A percentile compares a stretch with the other conserved stretches of the same genome.
Conservation (phyloP, 2,329 filamentous ascomycete species). For the Scorias spongiosa region DNA sequence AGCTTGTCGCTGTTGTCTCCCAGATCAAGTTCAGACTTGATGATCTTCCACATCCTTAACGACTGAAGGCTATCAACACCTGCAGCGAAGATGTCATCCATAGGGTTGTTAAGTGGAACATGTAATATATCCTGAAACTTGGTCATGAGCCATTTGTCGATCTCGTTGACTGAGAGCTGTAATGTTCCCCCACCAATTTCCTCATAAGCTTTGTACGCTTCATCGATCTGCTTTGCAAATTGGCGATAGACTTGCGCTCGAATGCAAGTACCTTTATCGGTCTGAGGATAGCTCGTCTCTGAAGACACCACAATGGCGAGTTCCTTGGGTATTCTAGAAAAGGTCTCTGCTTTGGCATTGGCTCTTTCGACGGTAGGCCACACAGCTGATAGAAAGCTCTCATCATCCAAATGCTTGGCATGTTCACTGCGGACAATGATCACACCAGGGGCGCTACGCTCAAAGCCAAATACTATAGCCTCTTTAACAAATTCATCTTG, state of each 20-base stretch:
- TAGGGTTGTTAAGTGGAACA: slow-evolving; percentile 2
- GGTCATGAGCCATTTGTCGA: slow-evolving; percentile 17
- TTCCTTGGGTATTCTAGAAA: slow-evolving; percentile 37
- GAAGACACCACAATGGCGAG: slow-evolving; percentile 35
- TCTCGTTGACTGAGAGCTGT: slow-evolving; percentile 7
- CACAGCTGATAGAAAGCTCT: slow-evolving; percentile 33
- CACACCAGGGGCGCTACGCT: slow-evolving; percentile 36
- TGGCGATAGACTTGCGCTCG: slow-evolving; percentile 35
- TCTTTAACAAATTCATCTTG: slow-evolving; percentile 39
- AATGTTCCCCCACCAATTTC: slow-evolving; percentile 2
- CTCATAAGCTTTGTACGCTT: slow-evolving; percentile 22
- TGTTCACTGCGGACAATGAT: slow-evolving; percentile 36
- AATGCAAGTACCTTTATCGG: slow-evolving; percentile 44
- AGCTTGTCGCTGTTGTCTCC: slow-evolving; percentile 23
- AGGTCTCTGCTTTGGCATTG: slow-evolving; percentile 36
- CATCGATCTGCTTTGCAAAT: slow-evolving; percentile 34
- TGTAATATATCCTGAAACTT: slow-evolving; percentile 19
- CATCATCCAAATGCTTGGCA: slow-evolving; percentile 25
- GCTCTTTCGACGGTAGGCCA: slow-evolving; percentile 37
- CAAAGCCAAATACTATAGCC: slow-evolving; percentile 42
- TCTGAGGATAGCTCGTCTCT: slow-evolving; percentile 33
- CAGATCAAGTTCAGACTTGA: neutral
- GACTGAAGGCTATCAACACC: slow-evolving; percentile 46
- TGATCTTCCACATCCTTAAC: slow-evolving; percentile 36
- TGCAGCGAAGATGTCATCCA: slow-evolving; percentile 39